phyloP scores from a whole-genome alignment of 176 grass and related monocot species.

The Avena insularis region DNA sequence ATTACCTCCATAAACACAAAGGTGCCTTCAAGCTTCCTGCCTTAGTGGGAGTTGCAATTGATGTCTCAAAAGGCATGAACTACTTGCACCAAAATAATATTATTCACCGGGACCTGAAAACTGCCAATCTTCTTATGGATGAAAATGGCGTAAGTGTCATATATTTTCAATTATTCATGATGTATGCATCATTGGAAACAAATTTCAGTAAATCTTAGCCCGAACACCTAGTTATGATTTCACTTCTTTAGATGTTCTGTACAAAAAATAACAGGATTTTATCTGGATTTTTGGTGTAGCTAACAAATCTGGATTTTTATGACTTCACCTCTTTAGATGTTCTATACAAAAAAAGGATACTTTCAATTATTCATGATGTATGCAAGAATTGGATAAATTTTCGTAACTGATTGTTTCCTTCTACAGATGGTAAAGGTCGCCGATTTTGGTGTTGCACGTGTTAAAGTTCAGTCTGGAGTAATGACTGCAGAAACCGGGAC shows the following conservation, averaged over 20 bases:
- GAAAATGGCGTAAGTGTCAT: slow-evolving; percentile 81
- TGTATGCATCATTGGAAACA: slow-evolving; percentile 5
- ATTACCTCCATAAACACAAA: slow-evolving; percentile 97
- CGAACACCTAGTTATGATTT: not conserved
- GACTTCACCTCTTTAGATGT: not conserved
- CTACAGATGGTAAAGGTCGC: slow-evolving; percentile 92
- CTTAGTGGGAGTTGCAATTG: slow-evolving; percentile 90
- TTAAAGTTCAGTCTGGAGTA: slow-evolving; percentile 95
- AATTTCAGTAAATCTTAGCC: not conserved
- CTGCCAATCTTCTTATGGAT: slow-evolving; percentile 99
- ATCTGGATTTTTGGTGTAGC: too few relatives aligned
- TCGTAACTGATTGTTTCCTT: slow-evolving; percentile 12
- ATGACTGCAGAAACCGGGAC: slow-evolving; percentile 99
- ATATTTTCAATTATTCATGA: slow-evolving; percentile 22
- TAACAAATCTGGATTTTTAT: too few relatives aligned
- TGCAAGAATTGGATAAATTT: slow-evolving; percentile 28
- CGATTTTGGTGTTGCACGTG: slow-evolving; percentile 98
- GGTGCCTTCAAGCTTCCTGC: slow-evolving; percentile 82
- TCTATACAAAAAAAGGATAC: not conserved
- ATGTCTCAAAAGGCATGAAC: slow-evolving; percentile 99
- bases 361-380: slow-evolving; percentile 33
- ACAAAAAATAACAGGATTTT: not conserved
- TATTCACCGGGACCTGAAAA: slow-evolving; percentile 97
- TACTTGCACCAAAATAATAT: slow-evolving; percentile 99
- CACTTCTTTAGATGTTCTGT: not conserved